Percentiles rank a stretch among this genome's conserved stretches.
phyloP scores from a whole-genome alignment of 345 rosid species.

The Brassica cretica region DNA sequence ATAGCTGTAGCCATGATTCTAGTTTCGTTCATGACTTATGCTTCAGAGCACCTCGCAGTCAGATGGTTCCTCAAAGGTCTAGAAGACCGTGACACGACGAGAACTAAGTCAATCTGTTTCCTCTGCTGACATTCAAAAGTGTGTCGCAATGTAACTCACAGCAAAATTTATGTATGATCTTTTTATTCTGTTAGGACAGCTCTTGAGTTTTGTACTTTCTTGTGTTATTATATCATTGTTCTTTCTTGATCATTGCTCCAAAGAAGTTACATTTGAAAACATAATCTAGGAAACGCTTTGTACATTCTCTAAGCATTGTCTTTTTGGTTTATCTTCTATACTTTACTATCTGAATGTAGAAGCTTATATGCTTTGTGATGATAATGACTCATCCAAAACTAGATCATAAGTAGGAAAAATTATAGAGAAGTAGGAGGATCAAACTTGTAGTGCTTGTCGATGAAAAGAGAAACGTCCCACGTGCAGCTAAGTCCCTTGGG shows the following conservation, averaged over 20 bases:
- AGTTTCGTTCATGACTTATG: constrained; percentile 89
- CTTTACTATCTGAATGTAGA: constrained; percentile 3
- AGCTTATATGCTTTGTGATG: constrained; percentile 22
- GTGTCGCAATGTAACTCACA: constrained; percentile 31
- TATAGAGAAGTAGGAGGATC: constrained; percentile 49
- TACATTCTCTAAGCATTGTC: constrained; percentile 5
- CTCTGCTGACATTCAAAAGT: constrained; percentile 40
- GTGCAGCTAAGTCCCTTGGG: constrained; percentile 93
- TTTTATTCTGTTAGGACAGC: constrained; percentile 14
- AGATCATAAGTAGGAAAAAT: background rate
- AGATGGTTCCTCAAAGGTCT: constrained; percentile 68
- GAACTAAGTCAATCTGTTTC: constrained; percentile 51
- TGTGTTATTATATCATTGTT: background rate
- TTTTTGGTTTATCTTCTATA: constrained; percentile 14
- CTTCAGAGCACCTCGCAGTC: constrained; percentile 77
- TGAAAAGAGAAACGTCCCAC: constrained; percentile 82
- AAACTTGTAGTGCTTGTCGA: constrained; percentile 89
- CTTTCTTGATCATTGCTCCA: background rate
- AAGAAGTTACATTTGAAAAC: constrained; percentile 20
- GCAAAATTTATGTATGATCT: background rate
- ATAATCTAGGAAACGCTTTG: constrained; percentile 26
- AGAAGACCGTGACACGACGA: constrained; percentile 58
- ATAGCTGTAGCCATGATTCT: constrained; percentile 70
- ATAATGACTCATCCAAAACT: constrained; percentile 26
- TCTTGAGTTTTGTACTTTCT: constrained; percentile 7